Conservation (phyloP, 1,284 basidiomycete species). For the Ustilago crameri region DNA sequence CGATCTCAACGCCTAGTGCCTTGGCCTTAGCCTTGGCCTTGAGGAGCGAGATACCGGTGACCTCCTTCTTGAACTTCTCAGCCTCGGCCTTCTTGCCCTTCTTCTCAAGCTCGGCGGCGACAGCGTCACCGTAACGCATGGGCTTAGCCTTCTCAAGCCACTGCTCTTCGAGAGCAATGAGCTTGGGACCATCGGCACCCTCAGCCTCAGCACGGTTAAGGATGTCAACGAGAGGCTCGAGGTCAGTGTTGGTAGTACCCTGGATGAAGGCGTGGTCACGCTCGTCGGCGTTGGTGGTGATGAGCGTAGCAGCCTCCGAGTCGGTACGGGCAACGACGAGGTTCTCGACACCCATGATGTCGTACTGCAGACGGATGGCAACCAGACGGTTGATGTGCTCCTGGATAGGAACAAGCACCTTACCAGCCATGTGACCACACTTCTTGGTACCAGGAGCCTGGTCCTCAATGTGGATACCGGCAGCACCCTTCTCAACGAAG, state of each 20-base stretch:
- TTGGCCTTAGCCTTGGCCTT: constrained; percentile 81
- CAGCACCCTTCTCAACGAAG: constrained; percentile 89
- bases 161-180: constrained; percentile 87
- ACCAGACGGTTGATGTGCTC: constrained; percentile 84
- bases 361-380: constrained; percentile 81
- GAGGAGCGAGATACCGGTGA: constrained; percentile 77
- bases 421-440: constrained; percentile 77
- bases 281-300: constrained; percentile 95
- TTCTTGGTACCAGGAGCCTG: constrained; percentile 86
- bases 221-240: constrained; percentile 78
- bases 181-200: constrained; percentile 81
- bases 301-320: constrained; percentile 91
- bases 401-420: constrained; percentile 76
- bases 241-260: constrained; percentile 81
- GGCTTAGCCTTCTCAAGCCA: constrained; percentile 84
- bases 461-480: constrained; percentile 90
- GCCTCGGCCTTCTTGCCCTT: constrained; percentile 71
- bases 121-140: constrained; percentile 79
- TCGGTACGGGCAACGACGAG: constrained; percentile 81
- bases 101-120: constrained; percentile 78
- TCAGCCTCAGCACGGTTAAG: constrained; percentile 85
- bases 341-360: constrained; percentile 82
- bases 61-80: constrained; percentile 75
- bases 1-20: constrained; percentile 78
- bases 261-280: constrained; percentile 97